Base-by-base conservation (phyloP, 1,139 yeast species). In the Debaryomyces udenii region DNA sequence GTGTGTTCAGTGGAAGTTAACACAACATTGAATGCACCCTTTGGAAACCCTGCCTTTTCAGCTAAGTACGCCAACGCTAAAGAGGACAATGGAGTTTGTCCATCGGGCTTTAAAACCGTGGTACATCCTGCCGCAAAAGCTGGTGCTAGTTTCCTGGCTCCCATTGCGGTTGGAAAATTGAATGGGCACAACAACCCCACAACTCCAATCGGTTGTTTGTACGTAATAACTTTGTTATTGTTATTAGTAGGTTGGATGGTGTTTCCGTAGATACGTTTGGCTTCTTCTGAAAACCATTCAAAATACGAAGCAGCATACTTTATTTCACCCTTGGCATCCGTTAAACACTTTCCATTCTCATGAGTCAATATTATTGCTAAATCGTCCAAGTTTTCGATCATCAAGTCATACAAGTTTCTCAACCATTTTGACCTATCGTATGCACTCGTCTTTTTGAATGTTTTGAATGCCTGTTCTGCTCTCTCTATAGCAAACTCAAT, bases 341-440 rank as follows among this genome's bases (percentile, higher is more conserved):
- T 56, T 28, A 68, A 52, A 35, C 71, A 63, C 45, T 70, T 70
- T 26, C 76, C 76, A 47, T 69, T 70, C 46, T 70, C 76, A 70
- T 67, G 66, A 13, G 75, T 68, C 40, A 70, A 57, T 43, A 70
- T 62, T 27, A 59, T 59, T 23, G 74, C 76, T 53, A 70, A 67
- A 53, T 70, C 76, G 27, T 70, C 75, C 37, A 60, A 43, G 44
- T 70, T 70, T 42, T 68, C 76, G 10, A 59, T 58, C 69, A 70
- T 69, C 34, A 70, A 60, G 29, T 68, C 56, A 51, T 58, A 59
- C 69, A 89, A 66, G 37, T 76, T 80, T 52, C 84, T 73, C 50
- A 88, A 74, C 78, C 85, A 71, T 37, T 66, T 65, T 6, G 94
- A 65, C 52, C 96, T 80, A 43, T 84, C 79, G 46, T 87, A 77